phyloP scores from a whole-genome alignment of 1,139 yeast genomes.

The Candida frijolesensis region DNA sequence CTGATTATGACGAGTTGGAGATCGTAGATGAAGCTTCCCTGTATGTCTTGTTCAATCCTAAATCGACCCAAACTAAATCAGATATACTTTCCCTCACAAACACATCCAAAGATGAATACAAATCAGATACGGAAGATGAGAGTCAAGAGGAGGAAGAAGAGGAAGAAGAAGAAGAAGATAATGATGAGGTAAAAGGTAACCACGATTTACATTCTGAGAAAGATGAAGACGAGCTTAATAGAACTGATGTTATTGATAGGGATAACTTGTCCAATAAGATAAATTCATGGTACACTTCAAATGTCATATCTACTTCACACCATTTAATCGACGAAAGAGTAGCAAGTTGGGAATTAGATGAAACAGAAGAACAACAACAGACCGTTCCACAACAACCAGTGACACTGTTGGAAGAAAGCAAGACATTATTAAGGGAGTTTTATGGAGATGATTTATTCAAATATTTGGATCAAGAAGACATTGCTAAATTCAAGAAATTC shows the following conservation, averaged over 20 bases:
- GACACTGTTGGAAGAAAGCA: constrained; percentile 12
- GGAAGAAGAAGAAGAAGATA: constrained; percentile 16
- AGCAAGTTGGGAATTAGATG: constrained; percentile 51
- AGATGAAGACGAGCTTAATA: constrained; percentile 1
- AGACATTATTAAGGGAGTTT: constrained; percentile 23
- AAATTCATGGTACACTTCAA: constrained; percentile 25
- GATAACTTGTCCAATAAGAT: constrained; percentile 24
- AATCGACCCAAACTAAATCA: constrained; percentile 23
- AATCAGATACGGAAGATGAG: constrained; percentile 14
- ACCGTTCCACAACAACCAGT: neutral
- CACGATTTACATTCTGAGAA: neutral
- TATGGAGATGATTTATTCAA: constrained; percentile 40
- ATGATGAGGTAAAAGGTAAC: constrained; percentile 4
- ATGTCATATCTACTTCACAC: constrained; percentile 7
- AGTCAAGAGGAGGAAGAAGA: constrained; percentile 15
- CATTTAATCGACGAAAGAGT: constrained; percentile 40
- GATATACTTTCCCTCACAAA: constrained; percentile 45
- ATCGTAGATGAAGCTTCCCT: constrained; percentile 32
- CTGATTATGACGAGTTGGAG: constrained; percentile 22
- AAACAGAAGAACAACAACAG: constrained; percentile 14
- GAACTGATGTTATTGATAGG: constrained; percentile 5
- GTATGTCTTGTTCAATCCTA: constrained; percentile 48
- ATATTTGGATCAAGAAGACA: constrained; percentile 27
- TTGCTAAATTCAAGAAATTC: constrained; percentile 29
- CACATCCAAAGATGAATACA: constrained; percentile 20